Conservation (phyloP, 768 basidiomycete species). For the Naganishia randhawae region DNA sequence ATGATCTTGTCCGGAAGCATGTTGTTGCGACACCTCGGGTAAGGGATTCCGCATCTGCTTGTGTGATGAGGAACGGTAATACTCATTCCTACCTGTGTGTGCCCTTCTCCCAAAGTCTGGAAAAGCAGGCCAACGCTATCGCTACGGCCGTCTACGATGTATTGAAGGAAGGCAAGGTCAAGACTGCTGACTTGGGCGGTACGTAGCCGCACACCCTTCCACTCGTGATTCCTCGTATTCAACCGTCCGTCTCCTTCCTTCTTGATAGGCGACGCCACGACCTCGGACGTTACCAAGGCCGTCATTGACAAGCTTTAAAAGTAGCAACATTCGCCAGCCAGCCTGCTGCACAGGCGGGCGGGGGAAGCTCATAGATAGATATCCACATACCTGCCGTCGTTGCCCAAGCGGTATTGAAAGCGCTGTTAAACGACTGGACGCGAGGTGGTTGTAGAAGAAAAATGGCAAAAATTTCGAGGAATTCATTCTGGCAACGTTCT, state of each 20-base stretch:
- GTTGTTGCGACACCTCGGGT: conserved; percentile 52
- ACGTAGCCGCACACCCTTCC: conserved; percentile 50
- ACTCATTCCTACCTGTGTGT: not conserved
- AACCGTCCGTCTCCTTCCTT: conserved; percentile 18
- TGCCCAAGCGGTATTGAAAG: conserved; percentile 4
- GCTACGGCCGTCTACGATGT: conserved; percentile 88
- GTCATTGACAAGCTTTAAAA: conserved; percentile 73
- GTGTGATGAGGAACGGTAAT: not conserved
- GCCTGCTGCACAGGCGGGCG: not conserved
- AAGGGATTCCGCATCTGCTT: conserved; percentile 17
- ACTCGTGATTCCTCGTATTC: conserved; percentile 10
- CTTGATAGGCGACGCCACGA: conserved; percentile 79
- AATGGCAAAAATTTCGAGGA: conserved; percentile 1
- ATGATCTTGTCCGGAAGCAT: conserved; percentile 53
- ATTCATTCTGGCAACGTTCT: conserved; percentile 13
- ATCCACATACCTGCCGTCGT: not conserved
- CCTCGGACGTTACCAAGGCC: conserved; percentile 89
- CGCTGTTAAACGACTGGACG: not conserved
- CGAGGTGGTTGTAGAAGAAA: conserved; percentile 16
- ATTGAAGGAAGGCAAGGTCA: conserved; percentile 78
- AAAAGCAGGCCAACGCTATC: conserved; percentile 87
- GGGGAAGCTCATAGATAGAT: not conserved
- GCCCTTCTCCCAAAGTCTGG: conserved; percentile 63
- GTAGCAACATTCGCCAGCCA: too few species aligned
- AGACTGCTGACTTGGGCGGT: conserved; percentile 95